Evolutionary conservation across 305 asterid species (phyloP).

Genomic region (Salvia sclarea): DNA sequence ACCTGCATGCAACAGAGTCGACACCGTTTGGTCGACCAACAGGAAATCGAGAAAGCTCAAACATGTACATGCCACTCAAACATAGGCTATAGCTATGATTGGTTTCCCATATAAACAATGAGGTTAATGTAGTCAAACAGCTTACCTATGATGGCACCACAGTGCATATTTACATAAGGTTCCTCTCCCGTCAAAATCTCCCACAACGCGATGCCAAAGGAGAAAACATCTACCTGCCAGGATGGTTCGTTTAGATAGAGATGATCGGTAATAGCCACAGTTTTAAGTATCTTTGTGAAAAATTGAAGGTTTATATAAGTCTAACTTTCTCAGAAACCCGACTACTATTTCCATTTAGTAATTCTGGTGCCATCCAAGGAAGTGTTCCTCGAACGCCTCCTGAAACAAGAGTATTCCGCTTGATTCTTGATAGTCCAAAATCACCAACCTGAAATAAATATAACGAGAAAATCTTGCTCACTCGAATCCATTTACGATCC

Average conservation of each 20-base stretch:
- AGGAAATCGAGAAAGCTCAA: background rate
- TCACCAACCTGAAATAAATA: slow-evolving; percentile 84
- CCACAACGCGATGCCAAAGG: slow-evolving; percentile 85
- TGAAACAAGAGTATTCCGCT: slow-evolving; percentile 73
- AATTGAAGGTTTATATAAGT: slow-evolving; percentile 15
- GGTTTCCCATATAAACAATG: background rate
- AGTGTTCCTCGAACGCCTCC: slow-evolving; percentile 93
- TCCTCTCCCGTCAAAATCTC: slow-evolving; percentile 82
- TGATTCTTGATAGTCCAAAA: slow-evolving; percentile 82
- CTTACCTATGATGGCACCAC: slow-evolving; percentile 85
- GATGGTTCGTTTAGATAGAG: slow-evolving; percentile 19
- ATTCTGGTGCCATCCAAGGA: slow-evolving; percentile 98
- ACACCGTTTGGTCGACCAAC: background rate
- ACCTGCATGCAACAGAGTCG: slow-evolving; percentile 45
- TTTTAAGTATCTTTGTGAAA: background rate
- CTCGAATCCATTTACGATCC: slow-evolving; percentile 2
- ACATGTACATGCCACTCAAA: background rate
- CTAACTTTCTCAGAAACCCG: slow-evolving; percentile 80
- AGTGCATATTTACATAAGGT: slow-evolving; percentile 77
- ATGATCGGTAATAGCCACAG: background rate
- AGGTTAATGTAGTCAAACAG: background rate
- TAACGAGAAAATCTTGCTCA: too few relatives aligned
- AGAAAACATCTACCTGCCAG: slow-evolving; percentile 76
- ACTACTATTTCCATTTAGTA: slow-evolving; percentile 65
- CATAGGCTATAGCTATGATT: background rate